Conservation (phyloP, 2,329 filamentous ascomycete species). For the Xylaria sp. region DNA sequence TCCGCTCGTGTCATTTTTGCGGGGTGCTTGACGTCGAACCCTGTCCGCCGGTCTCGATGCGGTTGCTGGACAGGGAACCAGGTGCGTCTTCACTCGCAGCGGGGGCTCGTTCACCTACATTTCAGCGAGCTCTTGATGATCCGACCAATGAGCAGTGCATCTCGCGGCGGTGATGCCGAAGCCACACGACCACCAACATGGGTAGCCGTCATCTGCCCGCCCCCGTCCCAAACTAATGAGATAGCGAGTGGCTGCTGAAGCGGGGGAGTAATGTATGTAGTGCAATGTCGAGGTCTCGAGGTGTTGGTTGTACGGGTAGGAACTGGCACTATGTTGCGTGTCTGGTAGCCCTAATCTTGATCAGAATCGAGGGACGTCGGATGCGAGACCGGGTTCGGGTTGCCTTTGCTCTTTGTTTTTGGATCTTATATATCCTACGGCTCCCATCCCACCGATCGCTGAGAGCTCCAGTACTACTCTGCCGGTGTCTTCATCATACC, state of each 20-base stretch:
- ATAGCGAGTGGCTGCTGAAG: slow-evolving; percentile 1
- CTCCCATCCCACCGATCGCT: slow-evolving; percentile 9
- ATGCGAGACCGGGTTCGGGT: slow-evolving; percentile 4
- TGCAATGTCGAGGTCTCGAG: neutral
- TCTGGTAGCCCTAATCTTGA: slow-evolving; percentile 20
- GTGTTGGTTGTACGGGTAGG: neutral
- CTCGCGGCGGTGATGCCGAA: slow-evolving; percentile 28
- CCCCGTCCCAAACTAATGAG: slow-evolving; percentile 11
- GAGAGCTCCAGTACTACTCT: slow-evolving; percentile 1
- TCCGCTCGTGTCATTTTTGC: slow-evolving; percentile 28
- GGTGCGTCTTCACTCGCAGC: slow-evolving; percentile 12
- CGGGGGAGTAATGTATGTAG: neutral
- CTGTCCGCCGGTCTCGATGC: slow-evolving; percentile 10
- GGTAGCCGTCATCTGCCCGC: slow-evolving; percentile 7
- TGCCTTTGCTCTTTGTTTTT: neutral
- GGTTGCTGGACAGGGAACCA: slow-evolving; percentile 27
- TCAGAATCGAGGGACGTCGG: slow-evolving; percentile 16
- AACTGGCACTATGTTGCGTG: neutral
- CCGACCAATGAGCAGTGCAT: slow-evolving; percentile 22
- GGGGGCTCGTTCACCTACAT: slow-evolving; percentile 11
- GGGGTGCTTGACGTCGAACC: slow-evolving; percentile 31
- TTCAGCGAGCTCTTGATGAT: neutral
- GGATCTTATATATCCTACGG: slow-evolving; percentile 28
- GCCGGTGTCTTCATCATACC: slow-evolving; percentile 6
- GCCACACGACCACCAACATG: slow-evolving; percentile 24